Conservation (phyloP, 768 basidiomycete genomes). For the Leucocoprinus leucothites region DNA sequence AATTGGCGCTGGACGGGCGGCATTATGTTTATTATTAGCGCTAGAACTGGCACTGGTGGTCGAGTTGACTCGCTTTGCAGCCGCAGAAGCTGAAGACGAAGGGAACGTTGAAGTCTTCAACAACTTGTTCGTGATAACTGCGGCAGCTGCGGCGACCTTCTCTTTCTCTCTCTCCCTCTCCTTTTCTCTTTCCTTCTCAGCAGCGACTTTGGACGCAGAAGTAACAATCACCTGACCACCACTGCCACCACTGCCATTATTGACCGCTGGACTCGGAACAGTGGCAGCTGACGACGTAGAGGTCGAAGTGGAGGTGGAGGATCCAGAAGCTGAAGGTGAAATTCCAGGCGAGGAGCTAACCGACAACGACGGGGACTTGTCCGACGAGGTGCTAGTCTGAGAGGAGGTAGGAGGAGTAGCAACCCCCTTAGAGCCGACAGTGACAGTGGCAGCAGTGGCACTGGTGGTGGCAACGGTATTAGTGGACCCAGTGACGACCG, state of each 20-base stretch:
- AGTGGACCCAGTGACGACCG: too few relatives aligned
- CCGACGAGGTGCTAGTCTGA: background rate
- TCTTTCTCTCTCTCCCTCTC: constrained; percentile 1
- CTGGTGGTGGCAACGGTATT: background rate
- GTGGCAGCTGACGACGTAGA: constrained; percentile 10
- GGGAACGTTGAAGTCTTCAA: background rate
- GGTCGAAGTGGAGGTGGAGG: background rate
- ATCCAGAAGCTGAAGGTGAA: background rate
- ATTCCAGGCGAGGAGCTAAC: background rate
- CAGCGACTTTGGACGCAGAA: constrained; percentile 10
- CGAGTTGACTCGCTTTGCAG: background rate
- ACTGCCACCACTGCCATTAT: background rate
- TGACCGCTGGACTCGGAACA: background rate
- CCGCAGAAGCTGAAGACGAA: constrained; percentile 7
- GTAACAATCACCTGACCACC: constrained; percentile 5
- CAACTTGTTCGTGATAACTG: background rate
- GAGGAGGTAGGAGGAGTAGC: background rate
- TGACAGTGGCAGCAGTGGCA: background rate
- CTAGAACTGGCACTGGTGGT: too few relatives aligned
- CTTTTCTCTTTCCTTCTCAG: constrained; percentile 10
- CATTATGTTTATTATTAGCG: too few relatives aligned
- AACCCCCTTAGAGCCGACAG: background rate
- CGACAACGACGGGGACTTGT: background rate
- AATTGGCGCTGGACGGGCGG: background rate
- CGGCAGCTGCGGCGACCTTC: background rate